These are phyloP conservation scores for Hypoxylon subgilvum DNA, from an alignment of 495 filamentous ascomycete genomes.

Conservation along the genomic window DNA sequence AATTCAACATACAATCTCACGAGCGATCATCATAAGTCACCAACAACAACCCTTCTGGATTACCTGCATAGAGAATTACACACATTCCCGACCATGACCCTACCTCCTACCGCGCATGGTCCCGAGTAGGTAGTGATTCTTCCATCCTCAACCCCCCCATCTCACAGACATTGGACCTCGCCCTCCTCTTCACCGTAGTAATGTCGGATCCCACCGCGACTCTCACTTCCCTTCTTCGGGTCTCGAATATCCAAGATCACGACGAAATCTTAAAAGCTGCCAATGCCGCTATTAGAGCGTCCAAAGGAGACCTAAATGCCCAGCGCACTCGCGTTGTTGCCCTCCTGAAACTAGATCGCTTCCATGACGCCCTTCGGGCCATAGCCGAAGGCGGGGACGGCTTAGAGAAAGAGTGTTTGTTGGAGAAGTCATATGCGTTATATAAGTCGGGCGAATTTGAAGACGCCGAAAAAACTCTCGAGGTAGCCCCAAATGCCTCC, in stretches of 20 bases:
- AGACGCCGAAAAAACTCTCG: slow-evolving; percentile 68
- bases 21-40: too few relatives aligned
- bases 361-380: slow-evolving; percentile 80
- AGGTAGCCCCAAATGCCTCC: slow-evolving; percentile 42
- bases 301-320: slow-evolving; percentile 70
- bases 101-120: too few relatives aligned
- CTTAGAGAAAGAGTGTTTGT: slow-evolving; percentile 67
- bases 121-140: too few relatives aligned
- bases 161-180: too few relatives aligned
- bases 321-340: slow-evolving; percentile 83
- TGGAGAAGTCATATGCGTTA: slow-evolving; percentile 89
- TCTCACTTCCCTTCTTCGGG: slow-evolving; percentile 57
- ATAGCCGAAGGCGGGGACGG: slow-evolving; percentile 73
- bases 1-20: too few relatives aligned
- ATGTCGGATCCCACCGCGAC: slow-evolving; percentile 54
- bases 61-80: too few relatives aligned
- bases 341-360: slow-evolving; percentile 90
- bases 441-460: slow-evolving; percentile 83
- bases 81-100: background rate
- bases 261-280: slow-evolving; percentile 54
- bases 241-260: slow-evolving; percentile 55
- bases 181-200: background rate
- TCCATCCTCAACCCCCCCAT: too few relatives aligned
- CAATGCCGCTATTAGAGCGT: slow-evolving; percentile 68
- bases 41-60: too few relatives aligned